Percentiles rank a stretch among this genome's conserved stretches.
Conservation (phyloP, 2,329 filamentous ascomycete species). For the Aspergillus brasiliensis region DNA sequence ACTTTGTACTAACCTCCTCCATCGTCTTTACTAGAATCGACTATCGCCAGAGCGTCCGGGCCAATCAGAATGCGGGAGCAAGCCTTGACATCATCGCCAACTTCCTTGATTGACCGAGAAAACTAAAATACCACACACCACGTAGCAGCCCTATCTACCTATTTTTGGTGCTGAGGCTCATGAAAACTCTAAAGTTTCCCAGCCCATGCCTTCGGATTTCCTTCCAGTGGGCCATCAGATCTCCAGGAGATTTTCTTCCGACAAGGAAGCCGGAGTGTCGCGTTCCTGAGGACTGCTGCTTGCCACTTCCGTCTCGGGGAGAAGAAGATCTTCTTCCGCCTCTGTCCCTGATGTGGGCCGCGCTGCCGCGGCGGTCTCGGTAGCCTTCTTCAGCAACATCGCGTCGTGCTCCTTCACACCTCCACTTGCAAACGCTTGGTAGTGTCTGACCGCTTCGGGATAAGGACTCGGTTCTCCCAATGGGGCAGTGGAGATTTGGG, state of each 20-base stretch:
- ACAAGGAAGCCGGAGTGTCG: not conserved
- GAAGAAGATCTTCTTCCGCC: not conserved
- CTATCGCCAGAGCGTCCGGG: not conserved
- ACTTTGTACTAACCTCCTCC: too few relatives aligned
- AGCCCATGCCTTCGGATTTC: not conserved
- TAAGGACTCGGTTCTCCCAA: not conserved
- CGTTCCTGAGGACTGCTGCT: not conserved
- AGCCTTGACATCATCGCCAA: not conserved
- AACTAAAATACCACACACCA: too few relatives aligned
- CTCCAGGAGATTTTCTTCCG: not conserved
- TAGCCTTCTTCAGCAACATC: conserved; percentile 19
- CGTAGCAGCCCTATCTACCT: not conserved
- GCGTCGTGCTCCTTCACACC: conserved; percentile 33
- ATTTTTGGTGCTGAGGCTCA: not conserved
- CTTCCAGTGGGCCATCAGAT: not conserved
- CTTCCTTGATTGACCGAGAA: not conserved
- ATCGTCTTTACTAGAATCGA: not conserved
- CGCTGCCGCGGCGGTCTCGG: not conserved
- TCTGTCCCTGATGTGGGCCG: not conserved
- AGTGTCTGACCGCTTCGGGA: conserved; percentile 17
- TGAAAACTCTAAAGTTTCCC: not conserved
- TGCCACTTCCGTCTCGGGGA: not conserved
- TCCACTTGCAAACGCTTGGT: conserved; percentile 34
- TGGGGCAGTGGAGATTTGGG: not conserved
- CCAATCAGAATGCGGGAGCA: not conserved